These are phyloP conservation scores for Porogramme epimiltina DNA, from an alignment of 1,284 basidiomycete genomes.

Conservation along the genomic window DNA sequence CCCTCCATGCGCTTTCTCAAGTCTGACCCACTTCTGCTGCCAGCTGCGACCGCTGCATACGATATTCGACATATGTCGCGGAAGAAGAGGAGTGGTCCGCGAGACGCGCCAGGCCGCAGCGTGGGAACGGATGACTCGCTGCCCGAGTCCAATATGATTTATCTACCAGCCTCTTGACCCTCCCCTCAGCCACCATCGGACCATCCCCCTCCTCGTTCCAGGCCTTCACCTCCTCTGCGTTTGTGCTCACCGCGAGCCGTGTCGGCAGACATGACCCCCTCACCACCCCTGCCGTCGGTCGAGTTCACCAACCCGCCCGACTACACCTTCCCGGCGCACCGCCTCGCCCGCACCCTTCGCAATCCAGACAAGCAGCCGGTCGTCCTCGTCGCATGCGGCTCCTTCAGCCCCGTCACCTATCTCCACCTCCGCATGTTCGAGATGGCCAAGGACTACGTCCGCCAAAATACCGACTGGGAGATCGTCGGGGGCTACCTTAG, in stretches of 20 bases:
- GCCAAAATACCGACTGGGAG: constrained; percentile 92
- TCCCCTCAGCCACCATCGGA: background rate
- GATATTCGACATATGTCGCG: no score
- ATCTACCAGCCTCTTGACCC: background rate
- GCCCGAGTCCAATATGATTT: constrained; percentile 10
- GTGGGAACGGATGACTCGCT: constrained; percentile 24
- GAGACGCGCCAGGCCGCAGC: constrained; percentile 5
- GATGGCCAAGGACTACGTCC: constrained; percentile 95
- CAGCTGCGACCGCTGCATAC: no score
- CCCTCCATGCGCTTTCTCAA: no score
- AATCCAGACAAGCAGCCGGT: constrained; percentile 70
- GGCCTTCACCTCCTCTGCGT: background rate
- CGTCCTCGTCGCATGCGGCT: constrained; percentile 80
- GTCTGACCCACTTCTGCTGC: no score
- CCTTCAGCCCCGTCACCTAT: constrained; percentile 82
- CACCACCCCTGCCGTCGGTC: constrained; percentile 13
- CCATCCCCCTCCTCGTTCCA: constrained; percentile 3
- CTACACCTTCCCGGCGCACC: constrained; percentile 68
- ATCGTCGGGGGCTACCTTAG: constrained; percentile 94
- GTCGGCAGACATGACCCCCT: constrained; percentile 13
- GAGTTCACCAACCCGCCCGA: constrained; percentile 55
- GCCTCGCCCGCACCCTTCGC: constrained; percentile 57
- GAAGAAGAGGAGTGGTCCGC: background rate
- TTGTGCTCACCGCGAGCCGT: background rate
- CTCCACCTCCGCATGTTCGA: constrained; percentile 95